Conservation (phyloP, 352 stramenopile genomes). For the Blastocystis sp. region DNA sequence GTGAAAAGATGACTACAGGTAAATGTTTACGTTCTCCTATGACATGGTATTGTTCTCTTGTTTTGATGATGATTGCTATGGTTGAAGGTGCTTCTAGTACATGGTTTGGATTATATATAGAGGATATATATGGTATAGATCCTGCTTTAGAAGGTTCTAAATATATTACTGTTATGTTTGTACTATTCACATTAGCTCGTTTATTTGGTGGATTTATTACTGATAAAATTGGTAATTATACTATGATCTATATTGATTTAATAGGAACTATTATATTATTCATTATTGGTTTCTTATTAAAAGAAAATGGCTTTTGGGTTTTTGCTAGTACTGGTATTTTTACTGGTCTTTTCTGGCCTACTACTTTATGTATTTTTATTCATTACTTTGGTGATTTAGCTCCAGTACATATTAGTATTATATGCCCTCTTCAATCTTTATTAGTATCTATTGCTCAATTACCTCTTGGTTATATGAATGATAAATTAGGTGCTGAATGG, state of each 20-base stretch:
- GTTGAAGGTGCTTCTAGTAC: constrained; percentile 28
- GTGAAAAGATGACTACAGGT: neutral
- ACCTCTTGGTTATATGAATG: too few relatives aligned
- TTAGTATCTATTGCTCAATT: too few relatives aligned
- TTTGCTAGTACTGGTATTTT: constrained; percentile 3
- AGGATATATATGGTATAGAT: constrained; percentile 28
- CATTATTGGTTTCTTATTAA: neutral
- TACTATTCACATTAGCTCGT: constrained; percentile 20
- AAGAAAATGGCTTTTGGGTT: constrained; percentile 20
- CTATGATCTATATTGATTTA: constrained; percentile 18
- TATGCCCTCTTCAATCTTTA: constrained; percentile 12
- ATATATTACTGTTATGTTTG: constrained; percentile 28
- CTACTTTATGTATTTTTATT: constrained; percentile 29
- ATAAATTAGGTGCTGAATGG: too few relatives aligned
- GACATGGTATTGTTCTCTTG: constrained; percentile 13
- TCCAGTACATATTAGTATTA: constrained; percentile 17
- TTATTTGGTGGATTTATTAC: constrained; percentile 18
- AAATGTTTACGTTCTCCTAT: constrained; percentile 8
- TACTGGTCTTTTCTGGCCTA: constrained; percentile 33
- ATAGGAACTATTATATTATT: constrained; percentile 12
- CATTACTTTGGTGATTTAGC: constrained; percentile 28
- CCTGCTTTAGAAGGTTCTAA: constrained; percentile 19
- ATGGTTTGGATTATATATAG: constrained; percentile 24
- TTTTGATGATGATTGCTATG: constrained; percentile 23
- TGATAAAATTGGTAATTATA: constrained; percentile 19